Evolutionary conservation across 163 green algal genomes (phyloP).

Genomic region (Chlamydomonas reinhardtii): DNA sequence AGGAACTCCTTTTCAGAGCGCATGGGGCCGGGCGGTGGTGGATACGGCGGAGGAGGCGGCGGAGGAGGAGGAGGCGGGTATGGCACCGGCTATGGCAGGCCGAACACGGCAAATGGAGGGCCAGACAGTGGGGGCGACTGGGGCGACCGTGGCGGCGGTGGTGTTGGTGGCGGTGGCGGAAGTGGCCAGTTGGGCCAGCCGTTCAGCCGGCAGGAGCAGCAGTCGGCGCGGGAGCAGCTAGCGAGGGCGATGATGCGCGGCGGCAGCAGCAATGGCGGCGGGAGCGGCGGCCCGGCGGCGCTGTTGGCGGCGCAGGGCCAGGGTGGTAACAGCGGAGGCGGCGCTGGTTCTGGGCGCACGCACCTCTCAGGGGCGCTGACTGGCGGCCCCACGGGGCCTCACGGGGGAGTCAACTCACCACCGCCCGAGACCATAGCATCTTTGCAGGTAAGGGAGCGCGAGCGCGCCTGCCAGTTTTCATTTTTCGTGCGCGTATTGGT

Average conservation of each 20-base stretch:
- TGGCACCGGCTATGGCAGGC: too few relatives aligned
- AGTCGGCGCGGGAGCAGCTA: conserved; percentile 10
- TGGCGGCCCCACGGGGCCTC: too few relatives aligned
- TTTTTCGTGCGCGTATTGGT: too few relatives aligned
- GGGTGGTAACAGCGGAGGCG: too few relatives aligned
- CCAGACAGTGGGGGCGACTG: too few relatives aligned
- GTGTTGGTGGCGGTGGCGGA: neutral
- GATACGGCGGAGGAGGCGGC: neutral
- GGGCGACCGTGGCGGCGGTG: neutral
- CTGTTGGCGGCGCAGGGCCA: too few relatives aligned
- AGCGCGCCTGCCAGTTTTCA: too few relatives aligned
- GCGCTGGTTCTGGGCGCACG: too few relatives aligned
- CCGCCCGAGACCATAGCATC: conserved; percentile 17
- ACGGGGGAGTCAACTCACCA: neutral
- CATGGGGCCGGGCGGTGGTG: neutral
- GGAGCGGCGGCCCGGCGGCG: too few relatives aligned
- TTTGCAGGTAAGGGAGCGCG: neutral
- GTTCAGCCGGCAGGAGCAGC: conserved; percentile 10
- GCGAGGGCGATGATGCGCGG: neutral
- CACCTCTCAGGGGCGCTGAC: too few relatives aligned
- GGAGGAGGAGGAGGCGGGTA: too few relatives aligned
- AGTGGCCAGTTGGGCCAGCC: neutral
- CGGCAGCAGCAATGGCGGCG: neutral
- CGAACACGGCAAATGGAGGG: too few relatives aligned
- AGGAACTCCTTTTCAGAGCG: neutral